Evolutionary conservation across 768 basidiomycete species (phyloP).

Genomic region (button mushroom (Agaricus bisporus)): DNA sequence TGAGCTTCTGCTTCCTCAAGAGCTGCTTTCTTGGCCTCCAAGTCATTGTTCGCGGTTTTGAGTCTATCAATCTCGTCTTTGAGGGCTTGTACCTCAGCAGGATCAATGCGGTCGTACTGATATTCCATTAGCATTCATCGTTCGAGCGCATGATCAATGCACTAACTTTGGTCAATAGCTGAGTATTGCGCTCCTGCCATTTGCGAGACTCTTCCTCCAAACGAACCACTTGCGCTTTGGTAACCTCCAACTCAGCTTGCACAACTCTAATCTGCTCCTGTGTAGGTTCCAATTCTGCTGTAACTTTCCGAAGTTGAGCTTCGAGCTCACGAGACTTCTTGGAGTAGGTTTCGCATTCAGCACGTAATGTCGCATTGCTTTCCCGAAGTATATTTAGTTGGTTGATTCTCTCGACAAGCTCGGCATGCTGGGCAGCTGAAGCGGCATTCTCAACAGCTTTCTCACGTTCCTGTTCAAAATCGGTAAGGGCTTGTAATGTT

Average conservation of each 20-base stretch:
- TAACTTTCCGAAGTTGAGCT: constrained; percentile 48
- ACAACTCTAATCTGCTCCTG: constrained; percentile 63
- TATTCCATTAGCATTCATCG: not conserved
- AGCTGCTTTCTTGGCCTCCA: constrained; percentile 15
- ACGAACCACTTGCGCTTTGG: constrained; percentile 57
- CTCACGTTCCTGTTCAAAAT: constrained; percentile 62
- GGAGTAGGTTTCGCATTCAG: constrained; percentile 65
- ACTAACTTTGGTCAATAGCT: constrained; percentile 72
- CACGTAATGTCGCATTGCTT: constrained; percentile 80
- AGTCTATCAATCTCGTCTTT: constrained; percentile 64
- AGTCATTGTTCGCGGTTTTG: constrained; percentile 21
- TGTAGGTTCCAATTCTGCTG: constrained; percentile 64
- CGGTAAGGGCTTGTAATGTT: not conserved
- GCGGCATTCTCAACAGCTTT: constrained; percentile 64
- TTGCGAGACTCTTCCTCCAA: constrained; percentile 71
- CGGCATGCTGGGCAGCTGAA: constrained; percentile 75
- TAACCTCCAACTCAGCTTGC: constrained; percentile 70
- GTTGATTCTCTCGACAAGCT: constrained; percentile 81
- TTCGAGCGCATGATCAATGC: not conserved
- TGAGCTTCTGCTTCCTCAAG: constrained; percentile 13
- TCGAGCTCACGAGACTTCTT: constrained; percentile 69
- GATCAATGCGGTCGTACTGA: constrained; percentile 86
- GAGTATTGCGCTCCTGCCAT: constrained; percentile 82
- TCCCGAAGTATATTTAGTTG: constrained; percentile 83
- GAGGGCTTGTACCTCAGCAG: constrained; percentile 73